Conservation (phyloP, 1,284 basidiomycete genomes). For the Chiua sp. region DNA sequence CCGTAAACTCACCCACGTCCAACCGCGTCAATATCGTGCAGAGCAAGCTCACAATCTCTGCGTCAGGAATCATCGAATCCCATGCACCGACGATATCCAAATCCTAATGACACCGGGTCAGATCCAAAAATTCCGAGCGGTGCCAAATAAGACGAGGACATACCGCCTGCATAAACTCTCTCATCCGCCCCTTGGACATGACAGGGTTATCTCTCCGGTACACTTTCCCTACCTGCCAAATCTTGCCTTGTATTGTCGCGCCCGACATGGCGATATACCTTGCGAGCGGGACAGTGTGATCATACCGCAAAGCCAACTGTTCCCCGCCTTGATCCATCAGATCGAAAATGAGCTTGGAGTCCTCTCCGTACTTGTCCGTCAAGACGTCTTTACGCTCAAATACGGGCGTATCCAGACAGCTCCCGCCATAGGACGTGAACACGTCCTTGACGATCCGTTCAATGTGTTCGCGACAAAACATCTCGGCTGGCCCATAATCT, state of each 20-base stretch:
- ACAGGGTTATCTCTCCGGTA: constrained; percentile 97
- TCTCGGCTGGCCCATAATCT: constrained; percentile 95
- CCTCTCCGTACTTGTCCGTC: constrained; percentile 97
- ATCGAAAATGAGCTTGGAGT: constrained; percentile 98
- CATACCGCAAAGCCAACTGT: constrained; percentile 93
- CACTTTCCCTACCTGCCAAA: constrained; percentile 99
- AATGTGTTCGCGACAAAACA: constrained; percentile 91
- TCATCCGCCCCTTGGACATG: constrained; percentile 98
- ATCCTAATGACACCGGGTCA: constrained; percentile 60
- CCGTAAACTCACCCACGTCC: constrained; percentile 91
- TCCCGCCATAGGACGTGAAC: constrained; percentile 91
- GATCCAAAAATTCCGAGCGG: neutral
- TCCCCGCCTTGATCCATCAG: constrained; percentile 99
- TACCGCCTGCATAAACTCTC: constrained; percentile 98
- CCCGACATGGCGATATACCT: constrained; percentile 96
- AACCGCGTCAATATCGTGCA: constrained; percentile 85
- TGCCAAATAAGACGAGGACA: constrained; percentile 32
- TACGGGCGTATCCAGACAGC: constrained; percentile 96
- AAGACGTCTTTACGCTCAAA: constrained; percentile 98
- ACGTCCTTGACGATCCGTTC: constrained; percentile 89
- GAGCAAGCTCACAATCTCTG: constrained; percentile 86
- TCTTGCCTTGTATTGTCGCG: constrained; percentile 75
- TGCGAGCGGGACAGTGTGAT: constrained; percentile 97
- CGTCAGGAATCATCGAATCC: constrained; percentile 98
- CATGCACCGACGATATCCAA: constrained; percentile 95